These are phyloP conservation scores for Piper betle DNA, from an alignment of 164 flowering plant genomes.

Conservation along the genomic window DNA sequence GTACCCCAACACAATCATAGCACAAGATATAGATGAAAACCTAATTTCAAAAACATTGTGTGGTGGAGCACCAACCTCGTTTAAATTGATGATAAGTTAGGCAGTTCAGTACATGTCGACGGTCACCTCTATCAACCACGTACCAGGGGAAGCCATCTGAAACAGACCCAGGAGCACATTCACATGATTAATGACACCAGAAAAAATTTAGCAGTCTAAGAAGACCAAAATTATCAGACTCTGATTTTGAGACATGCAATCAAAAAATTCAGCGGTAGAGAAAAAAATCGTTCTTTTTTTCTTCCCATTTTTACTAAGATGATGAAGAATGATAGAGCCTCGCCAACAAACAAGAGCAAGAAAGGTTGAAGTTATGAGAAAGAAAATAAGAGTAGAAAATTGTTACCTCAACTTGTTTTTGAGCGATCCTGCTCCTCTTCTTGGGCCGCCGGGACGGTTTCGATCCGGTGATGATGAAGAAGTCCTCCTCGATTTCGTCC, in stretches of 20 bases:
- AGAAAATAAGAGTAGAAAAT: neutral
- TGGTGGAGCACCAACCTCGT: neutral
- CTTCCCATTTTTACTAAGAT: neutral
- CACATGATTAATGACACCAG: neutral
- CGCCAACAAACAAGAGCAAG: neutral
- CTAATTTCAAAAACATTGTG: neutral
- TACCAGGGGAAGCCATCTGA: constrained; percentile 27
- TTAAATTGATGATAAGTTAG: constrained; percentile 22
- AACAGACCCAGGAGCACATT: constrained; percentile 17
- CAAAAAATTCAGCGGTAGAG: too few species aligned
- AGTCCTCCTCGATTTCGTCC: constrained; percentile 71
- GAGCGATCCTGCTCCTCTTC: constrained; percentile 41
- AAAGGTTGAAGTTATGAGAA: neutral
- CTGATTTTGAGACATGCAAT: neutral
- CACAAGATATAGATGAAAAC: neutral
- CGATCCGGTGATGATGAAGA: constrained; percentile 33
- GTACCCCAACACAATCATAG: neutral
- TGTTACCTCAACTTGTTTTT: constrained; percentile 60
- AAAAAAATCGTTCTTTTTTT: neutral
- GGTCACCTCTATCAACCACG: constrained; percentile 41
- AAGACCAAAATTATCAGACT: neutral
- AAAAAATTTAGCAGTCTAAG: neutral
- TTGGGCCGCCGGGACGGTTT: constrained; percentile 63
- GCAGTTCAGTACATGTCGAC: constrained; percentile 33
- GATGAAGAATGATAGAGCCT: neutral